phyloP scores from a whole-genome alignment of 345 rosid genomes.

The Boechera divaricarpa region DNA sequence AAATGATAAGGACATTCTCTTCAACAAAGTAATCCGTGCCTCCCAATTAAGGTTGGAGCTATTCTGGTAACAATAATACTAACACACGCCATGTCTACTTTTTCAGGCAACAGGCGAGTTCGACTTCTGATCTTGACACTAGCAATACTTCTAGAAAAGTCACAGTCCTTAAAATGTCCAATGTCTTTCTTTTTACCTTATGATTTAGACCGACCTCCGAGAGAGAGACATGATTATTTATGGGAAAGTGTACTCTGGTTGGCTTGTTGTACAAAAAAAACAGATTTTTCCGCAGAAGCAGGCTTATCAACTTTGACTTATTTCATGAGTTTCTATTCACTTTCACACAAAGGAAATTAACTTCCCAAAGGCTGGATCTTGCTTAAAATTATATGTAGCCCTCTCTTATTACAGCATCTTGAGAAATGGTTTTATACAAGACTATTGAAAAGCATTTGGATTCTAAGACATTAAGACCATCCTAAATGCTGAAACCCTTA shows the following conservation, averaged over 20 bases:
- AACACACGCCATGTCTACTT: constrained; percentile 18
- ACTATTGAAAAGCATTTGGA: constrained; percentile 23
- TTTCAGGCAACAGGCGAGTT: constrained; percentile 94
- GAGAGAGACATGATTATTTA: constrained; percentile 42
- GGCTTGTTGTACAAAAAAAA: constrained; percentile 71
- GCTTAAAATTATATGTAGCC: neutral
- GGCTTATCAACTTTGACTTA: constrained; percentile 9
- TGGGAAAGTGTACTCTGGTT: constrained; percentile 44
- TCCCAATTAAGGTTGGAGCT: constrained; percentile 9
- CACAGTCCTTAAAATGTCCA: constrained; percentile 37
- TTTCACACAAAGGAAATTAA: neutral
- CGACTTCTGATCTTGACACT: constrained; percentile 65
- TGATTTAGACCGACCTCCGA: constrained; percentile 43
- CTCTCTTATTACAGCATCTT: constrained; percentile 24
- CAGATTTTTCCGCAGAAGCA: constrained; percentile 47
- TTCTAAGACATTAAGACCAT: constrained; percentile 14
- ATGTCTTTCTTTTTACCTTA: constrained; percentile 38
- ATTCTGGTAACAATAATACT: constrained; percentile 10
- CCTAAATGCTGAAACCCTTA: constrained; percentile 5
- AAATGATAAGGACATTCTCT: constrained; percentile 92
- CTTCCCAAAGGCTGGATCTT: constrained; percentile 13
- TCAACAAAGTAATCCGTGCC: constrained; percentile 65
- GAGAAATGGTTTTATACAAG: neutral
- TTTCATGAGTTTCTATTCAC: constrained; percentile 3
- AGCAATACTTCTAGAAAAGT: constrained; percentile 26